Conservation (phyloP, 2,329 filamentous ascomycete genomes). For the Rosellinia necatrix region DNA sequence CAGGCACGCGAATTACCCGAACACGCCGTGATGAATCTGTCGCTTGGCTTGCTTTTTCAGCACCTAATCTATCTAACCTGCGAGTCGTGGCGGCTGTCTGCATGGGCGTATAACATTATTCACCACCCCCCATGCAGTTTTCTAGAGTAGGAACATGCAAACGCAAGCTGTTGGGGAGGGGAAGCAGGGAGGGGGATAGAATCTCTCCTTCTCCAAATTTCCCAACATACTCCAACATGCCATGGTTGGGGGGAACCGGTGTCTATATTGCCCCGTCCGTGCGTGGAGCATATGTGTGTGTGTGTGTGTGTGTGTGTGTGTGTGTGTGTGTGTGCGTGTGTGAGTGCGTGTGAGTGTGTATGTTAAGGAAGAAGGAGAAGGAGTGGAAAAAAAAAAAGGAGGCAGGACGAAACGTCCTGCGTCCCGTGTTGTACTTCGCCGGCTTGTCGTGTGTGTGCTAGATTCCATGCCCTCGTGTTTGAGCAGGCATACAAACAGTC, state of each 20-base stretch:
- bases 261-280: slow-evolving; percentile 10
- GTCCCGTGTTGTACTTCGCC: neutral
- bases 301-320: too few relatives aligned
- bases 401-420: too few relatives aligned
- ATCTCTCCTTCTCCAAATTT: neutral
- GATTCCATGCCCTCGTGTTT: slow-evolving; percentile 1
- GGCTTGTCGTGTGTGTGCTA: neutral
- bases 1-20: neutral
- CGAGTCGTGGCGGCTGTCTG: slow-evolving; percentile 14
- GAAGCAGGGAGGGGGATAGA: too few relatives aligned
- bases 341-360: too few relatives aligned
- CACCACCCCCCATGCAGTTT: neutral
- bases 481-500: too few relatives aligned
- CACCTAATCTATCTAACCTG: slow-evolving; percentile 6
- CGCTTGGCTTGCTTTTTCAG: neutral
- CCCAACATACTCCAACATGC: slow-evolving; percentile 7
- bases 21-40: neutral
- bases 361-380: too few relatives aligned
- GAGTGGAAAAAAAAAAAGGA: too few relatives aligned
- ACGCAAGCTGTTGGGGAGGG: too few relatives aligned
- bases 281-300: slow-evolving; percentile 5
- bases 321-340: too few relatives aligned
- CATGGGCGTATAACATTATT: slow-evolving; percentile 10
- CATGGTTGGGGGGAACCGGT: neutral
- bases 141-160: neutral